These are phyloP conservation scores for Aspergillus fumigatiaffinis DNA, from an alignment of 2,329 filamentous ascomycete genomes.

Conservation along the genomic window DNA sequence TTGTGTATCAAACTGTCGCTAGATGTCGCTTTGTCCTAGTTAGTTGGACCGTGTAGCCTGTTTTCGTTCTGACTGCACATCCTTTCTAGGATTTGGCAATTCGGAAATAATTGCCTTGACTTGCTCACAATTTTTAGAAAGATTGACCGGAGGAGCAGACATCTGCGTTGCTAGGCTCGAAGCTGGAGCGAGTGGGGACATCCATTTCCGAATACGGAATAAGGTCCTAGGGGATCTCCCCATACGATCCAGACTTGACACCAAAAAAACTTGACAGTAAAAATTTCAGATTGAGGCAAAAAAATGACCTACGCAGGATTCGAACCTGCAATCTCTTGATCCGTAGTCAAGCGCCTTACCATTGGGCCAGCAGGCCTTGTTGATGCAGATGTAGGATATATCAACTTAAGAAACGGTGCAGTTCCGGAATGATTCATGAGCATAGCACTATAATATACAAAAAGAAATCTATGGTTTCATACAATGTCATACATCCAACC, in stretches of 20 bases:
- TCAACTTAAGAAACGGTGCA: too few species aligned
- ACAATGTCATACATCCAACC: not conserved
- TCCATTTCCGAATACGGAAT: not conserved
- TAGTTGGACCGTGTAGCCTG: too few species aligned
- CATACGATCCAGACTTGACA: not conserved
- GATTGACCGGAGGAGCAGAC: too few species aligned
- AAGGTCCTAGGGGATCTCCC: not conserved
- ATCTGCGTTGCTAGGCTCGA: too few species aligned
- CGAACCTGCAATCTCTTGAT: constrained; percentile 51
- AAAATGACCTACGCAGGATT: constrained; percentile 37
- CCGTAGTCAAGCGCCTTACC: constrained; percentile 52
- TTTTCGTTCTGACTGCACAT: too few species aligned
- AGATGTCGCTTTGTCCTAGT: too few species aligned
- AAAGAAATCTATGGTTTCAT: not conserved
- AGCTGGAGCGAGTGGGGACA: too few species aligned
- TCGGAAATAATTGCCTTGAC: too few species aligned
- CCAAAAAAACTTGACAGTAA: not conserved
- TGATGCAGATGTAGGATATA: not conserved
- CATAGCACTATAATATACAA: too few species aligned
- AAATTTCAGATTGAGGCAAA: not conserved
- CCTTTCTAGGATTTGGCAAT: too few species aligned
- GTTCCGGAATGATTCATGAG: not conserved
- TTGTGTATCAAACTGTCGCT: too few species aligned
- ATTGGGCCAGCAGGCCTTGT: constrained; percentile 35
- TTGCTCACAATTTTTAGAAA: too few species aligned